These are phyloP conservation scores for Calonectria naviculata DNA, from an alignment of 2,329 filamentous ascomycete genomes.

Conservation along the genomic window DNA sequence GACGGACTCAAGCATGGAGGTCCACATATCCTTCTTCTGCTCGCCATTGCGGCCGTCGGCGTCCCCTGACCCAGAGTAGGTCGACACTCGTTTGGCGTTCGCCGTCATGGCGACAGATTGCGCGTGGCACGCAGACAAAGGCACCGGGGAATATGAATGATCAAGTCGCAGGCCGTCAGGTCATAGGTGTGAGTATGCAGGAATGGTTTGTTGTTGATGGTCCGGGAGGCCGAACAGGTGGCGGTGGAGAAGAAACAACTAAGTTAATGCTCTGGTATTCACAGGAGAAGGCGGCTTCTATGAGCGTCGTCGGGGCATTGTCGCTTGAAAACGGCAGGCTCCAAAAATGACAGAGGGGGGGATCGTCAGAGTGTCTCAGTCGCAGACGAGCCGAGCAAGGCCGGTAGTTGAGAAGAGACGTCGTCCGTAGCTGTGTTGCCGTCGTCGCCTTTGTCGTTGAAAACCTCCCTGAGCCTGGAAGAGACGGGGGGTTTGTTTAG, in stretches of 20 bases:
- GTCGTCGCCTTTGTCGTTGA: conserved; percentile 29
- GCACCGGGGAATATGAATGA: conserved; percentile 15
- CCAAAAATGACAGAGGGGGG: conserved; percentile 1
- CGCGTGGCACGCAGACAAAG: conserved; percentile 26
- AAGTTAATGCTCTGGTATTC: conserved; percentile 27
- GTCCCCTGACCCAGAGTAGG: conserved; percentile 65
- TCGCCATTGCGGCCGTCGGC: conserved; percentile 71
- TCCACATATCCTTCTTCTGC: conserved; percentile 92
- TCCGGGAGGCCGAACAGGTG: conserved; percentile 13
- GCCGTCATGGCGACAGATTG: conserved; percentile 55
- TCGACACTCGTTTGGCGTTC: conserved; percentile 67
- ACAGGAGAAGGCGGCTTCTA: conserved; percentile 34
- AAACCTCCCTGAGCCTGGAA: conserved; percentile 35
- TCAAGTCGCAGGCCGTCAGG: conserved; percentile 14
- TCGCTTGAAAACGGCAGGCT: conserved; percentile 24
- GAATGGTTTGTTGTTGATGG: background rate
- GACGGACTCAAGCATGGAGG: conserved; percentile 89
- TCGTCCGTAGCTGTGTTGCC: conserved; percentile 20
- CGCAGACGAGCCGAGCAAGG: conserved; percentile 7
- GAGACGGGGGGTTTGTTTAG: conserved; percentile 22
- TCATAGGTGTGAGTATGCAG: conserved; percentile 26
- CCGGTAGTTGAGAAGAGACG: background rate
- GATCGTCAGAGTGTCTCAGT: conserved; percentile 24
- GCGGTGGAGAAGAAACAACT: conserved; percentile 22
- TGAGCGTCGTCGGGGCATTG: conserved; percentile 42